Evolutionary conservation across 805 yeast genomes (phyloP).

Genomic region (Pichia heedii): DNA sequence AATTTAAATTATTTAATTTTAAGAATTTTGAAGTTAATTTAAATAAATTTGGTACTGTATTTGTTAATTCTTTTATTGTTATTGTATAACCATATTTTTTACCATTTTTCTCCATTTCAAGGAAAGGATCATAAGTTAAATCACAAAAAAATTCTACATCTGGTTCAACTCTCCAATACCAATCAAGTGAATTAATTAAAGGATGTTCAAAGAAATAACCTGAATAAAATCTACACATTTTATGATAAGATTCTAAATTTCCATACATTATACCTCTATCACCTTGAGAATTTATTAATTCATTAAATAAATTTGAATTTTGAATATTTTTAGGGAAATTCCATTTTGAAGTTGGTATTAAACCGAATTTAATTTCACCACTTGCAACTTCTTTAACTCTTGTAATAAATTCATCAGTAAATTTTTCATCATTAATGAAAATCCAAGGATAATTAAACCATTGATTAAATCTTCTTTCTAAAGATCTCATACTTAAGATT

Average conservation of each 20-base stretch:
- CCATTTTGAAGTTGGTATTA: constrained; percentile 56
- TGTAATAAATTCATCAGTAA: constrained; percentile 52
- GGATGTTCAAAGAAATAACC: constrained; percentile 79
- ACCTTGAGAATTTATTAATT: constrained; percentile 63
- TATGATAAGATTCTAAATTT: constrained; percentile 71
- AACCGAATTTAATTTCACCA: constrained; percentile 65
- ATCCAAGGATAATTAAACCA: constrained; percentile 94
- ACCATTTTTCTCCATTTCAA: constrained; percentile 58
- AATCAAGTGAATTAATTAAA: constrained; percentile 57
- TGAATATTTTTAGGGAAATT: constrained; percentile 41
- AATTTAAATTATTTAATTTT: constrained; percentile 34
- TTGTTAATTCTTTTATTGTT: constrained; percentile 64
- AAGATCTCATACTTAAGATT: constrained; percentile 54
- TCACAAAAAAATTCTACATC: constrained; percentile 87
- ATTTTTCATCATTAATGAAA: constrained; percentile 74
- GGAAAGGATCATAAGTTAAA: constrained; percentile 83
- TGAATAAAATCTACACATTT: constrained; percentile 91
- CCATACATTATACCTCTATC: constrained; percentile 84
- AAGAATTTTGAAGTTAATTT: constrained; percentile 61
- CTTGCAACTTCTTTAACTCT: constrained; percentile 44
- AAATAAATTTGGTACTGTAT: constrained; percentile 78
- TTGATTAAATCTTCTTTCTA: constrained; percentile 86
- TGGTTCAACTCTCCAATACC: constrained; percentile 98
- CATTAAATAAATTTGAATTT: constrained; percentile 34
- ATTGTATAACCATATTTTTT: constrained; percentile 85